Evolutionary conservation across 2,329 filamentous ascomycete species (phyloP), one percentile per base, ranked within the genome.

Genomic region (Cladosporium oxysporum): DNA sequence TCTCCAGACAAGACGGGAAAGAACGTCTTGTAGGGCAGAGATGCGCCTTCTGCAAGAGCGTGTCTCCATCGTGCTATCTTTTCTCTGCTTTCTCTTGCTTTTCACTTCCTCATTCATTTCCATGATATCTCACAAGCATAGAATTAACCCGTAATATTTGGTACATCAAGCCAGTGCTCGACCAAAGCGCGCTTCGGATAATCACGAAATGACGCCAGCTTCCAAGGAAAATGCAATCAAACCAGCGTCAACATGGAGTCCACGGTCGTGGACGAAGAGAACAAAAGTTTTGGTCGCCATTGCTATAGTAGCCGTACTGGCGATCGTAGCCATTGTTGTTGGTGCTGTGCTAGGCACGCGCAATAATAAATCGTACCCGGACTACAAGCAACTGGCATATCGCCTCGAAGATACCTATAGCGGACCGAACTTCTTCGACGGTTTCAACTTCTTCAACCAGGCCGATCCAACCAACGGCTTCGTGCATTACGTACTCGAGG

Each of bases 391-490:
- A 26, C 68, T 76, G 33, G 67, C 61, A 10, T 76, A 76, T 49
- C 70, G 66, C 16, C 66, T 76, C 6, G 57, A 66, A n/a, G 73
- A 76, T 29, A 69, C 69, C 10, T 75, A 82, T 74, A 75, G 79
- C 12, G 81, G 81, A 6, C 73, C 79, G 26, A 76, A 77, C 64
- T 85, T 85, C 75, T 82, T 84, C 68, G 75, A 80, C 33, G 76
- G 79, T 64, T 85, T 85, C 71, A 77, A 81, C 58, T 84, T 84
- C 73, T 83, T 79, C 69, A 79, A 77, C 5, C 77, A 77, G 1
- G 61, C 76, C 2, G 83, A 85, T 70, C 82, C 83, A 1, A 83
- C 82, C 3, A 76, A 81, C 58, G 83, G 83, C 26, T 83, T 80
- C 68, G 83, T 85, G n/a, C 79, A 80, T 68, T 85, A 83, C 68